phyloP scores from a whole-genome alignment of 495 filamentous ascomycete species.

The Penicillium cinerascens region DNA sequence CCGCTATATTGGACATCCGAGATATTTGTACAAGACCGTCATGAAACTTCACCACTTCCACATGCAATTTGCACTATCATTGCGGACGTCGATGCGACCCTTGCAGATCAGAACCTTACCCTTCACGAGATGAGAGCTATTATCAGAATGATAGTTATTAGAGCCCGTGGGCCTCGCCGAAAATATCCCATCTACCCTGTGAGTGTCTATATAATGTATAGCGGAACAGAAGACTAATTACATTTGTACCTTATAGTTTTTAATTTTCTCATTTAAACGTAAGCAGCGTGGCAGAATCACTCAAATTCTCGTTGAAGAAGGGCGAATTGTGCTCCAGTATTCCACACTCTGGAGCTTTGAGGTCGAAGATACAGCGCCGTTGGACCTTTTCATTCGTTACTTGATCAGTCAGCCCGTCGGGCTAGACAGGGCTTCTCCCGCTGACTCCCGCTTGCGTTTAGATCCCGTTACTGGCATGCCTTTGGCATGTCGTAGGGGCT shows the following conservation, averaged over 20 bases:
- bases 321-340: constrained; percentile 1
- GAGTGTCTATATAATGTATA: not conserved
- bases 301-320: constrained; percentile 1
- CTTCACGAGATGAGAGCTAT: constrained; percentile 5
- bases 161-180: constrained; percentile 1
- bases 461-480: too few relatives aligned
- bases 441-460: too few relatives aligned
- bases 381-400: constrained; percentile 4
- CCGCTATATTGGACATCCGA: not conserved
- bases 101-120: constrained; percentile 1
- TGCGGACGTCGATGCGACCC: not conserved
- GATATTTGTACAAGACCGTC: not conserved
- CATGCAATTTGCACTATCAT: not conserved
- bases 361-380: constrained; percentile 8
- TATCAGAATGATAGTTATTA: constrained; percentile 3
- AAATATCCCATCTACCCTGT: not conserved
- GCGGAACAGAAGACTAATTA: not conserved
- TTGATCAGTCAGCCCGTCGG: not conserved
- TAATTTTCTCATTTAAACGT: constrained; percentile 1
- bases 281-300: constrained; percentile 9
- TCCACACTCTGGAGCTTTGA: constrained; percentile 11
- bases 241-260: not conserved
- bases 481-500: too few relatives aligned
- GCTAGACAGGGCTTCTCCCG: not conserved
- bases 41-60: constrained; percentile 1